Evolutionary conservation across 441 rosid genomes (phyloP).

Genomic region (Erysimum cheiri): DNA sequence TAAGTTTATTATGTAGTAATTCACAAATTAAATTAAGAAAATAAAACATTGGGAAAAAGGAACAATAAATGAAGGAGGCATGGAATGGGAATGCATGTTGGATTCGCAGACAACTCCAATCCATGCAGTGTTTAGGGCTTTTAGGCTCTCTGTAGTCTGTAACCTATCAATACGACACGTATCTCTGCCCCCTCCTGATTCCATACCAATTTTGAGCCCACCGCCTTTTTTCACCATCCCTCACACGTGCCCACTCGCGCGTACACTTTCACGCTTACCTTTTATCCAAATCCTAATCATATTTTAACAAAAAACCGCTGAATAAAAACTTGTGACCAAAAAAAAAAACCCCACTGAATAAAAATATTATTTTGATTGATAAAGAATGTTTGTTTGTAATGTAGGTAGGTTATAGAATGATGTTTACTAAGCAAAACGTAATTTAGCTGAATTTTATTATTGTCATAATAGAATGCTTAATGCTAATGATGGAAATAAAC

Average conservation of each 20-base stretch:
- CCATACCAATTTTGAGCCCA: constrained; percentile 48
- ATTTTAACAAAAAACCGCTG: background rate
- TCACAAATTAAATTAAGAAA: background rate
- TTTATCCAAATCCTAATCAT: background rate
- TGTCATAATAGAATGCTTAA: background rate
- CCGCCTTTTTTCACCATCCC: constrained; percentile 36
- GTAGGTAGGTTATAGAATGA: no score
- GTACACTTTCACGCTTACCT: background rate
- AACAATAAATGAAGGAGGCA: constrained; percentile 41
- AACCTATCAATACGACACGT: constrained; percentile 46
- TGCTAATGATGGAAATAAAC: no score
- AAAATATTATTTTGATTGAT: no score
- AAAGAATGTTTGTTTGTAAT: background rate
- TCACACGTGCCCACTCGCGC: constrained; percentile 33
- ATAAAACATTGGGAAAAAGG: constrained; percentile 35
- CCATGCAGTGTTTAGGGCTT: constrained; percentile 44
- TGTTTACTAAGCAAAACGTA: background rate
- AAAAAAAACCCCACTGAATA: no score
- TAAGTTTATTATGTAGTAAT: background rate
- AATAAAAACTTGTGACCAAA: no score
- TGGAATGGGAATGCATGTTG: constrained; percentile 43
- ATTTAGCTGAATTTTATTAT: background rate
- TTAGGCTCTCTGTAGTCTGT: constrained; percentile 40
- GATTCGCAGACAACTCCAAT: constrained; percentile 41
- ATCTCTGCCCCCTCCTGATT: constrained; percentile 33